Percentiles rank a stretch among this genome's conserved stretches.
phyloP scores from a whole-genome alignment of 805 yeast genomes.

The Brettanomyces custersianus region DNA sequence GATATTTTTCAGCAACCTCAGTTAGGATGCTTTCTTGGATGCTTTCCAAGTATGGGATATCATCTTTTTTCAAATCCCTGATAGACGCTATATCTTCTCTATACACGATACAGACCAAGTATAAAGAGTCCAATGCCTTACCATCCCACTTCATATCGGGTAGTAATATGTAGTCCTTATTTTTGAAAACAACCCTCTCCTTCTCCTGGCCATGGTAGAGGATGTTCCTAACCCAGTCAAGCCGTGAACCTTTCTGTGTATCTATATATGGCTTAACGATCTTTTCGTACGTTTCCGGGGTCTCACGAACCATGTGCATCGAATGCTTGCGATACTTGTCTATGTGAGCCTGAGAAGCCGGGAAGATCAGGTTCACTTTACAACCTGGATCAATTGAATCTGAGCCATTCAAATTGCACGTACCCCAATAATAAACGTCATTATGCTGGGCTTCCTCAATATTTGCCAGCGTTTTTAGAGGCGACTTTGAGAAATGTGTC shows the following conservation, averaged over 20 bases:
- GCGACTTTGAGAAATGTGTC: slow-evolving; percentile 43
- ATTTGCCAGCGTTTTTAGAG: slow-evolving; percentile 9
- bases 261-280: slow-evolving; percentile 69
- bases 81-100: slow-evolving; percentile 61
- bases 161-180: slow-evolving; percentile 61
- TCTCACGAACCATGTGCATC: slow-evolving; percentile 61
- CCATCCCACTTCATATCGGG: slow-evolving; percentile 99
- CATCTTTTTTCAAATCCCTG: slow-evolving; percentile 58
- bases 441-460: slow-evolving; percentile 46
- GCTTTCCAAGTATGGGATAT: slow-evolving; percentile 47
- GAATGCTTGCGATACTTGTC: slow-evolving; percentile 59
- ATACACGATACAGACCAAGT: slow-evolving; percentile 68
- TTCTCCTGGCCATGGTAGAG: slow-evolving; percentile 75
- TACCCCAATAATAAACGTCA: slow-evolving; percentile 83
- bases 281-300: slow-evolving; percentile 62
- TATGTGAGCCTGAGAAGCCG: slow-evolving; percentile 83
- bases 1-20: slow-evolving; percentile 40
- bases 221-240: slow-evolving; percentile 88
- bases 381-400: slow-evolving; percentile 39
- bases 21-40: slow-evolving; percentile 37
- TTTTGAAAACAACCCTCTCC: slow-evolving; percentile 66
- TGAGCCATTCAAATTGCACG: slow-evolving; percentile 27
- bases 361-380: slow-evolving; percentile 72
- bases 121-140: slow-evolving; percentile 54
- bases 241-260: slow-evolving; percentile 64